Percentiles rank a stretch among this genome's conserved stretches.
phyloP scores from a whole-genome alignment of 768 basidiomycete genomes.

The Leccinum subtestaceum region DNA sequence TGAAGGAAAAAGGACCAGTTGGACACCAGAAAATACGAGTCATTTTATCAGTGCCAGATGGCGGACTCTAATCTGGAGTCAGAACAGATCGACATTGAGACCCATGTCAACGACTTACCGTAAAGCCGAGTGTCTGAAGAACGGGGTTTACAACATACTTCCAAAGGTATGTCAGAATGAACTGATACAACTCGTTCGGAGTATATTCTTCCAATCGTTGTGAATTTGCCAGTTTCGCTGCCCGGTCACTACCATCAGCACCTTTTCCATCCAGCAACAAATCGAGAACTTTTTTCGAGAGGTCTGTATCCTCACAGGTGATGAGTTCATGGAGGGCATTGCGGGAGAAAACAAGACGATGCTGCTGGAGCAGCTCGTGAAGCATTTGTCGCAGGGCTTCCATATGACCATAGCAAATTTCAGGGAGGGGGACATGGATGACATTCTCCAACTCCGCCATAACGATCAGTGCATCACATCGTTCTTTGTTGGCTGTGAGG shows the following conservation, averaged over 20 bases:
- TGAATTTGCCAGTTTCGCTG: too few species aligned
- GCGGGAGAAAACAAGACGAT: background rate
- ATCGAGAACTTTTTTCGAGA: background rate
- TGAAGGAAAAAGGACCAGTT: too few species aligned
- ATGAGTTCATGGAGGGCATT: background rate
- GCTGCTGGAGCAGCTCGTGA: background rate
- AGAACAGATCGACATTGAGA: too few species aligned
- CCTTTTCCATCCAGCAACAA: background rate
- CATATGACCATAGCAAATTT: background rate
- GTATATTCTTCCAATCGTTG: background rate
- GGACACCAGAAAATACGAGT: too few species aligned
- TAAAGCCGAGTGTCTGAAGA: background rate
- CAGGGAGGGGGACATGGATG: background rate
- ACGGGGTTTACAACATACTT: too few species aligned
- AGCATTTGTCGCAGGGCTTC: background rate
- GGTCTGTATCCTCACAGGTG: background rate
- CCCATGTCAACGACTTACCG: too few species aligned
- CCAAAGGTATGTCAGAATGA: too few species aligned
- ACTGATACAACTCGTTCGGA: background rate
- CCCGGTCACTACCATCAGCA: too few species aligned
- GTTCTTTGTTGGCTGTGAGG: too few species aligned
- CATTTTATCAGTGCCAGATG: too few species aligned
- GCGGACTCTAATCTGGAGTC: too few species aligned
- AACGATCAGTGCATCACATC: background rate
- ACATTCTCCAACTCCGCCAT: background rate